Percentiles rank a stretch among this genome's conserved stretches.
Conservation (phyloP, 2,329 filamentous ascomycete genomes). For the Berkeleyomyces basicola region DNA sequence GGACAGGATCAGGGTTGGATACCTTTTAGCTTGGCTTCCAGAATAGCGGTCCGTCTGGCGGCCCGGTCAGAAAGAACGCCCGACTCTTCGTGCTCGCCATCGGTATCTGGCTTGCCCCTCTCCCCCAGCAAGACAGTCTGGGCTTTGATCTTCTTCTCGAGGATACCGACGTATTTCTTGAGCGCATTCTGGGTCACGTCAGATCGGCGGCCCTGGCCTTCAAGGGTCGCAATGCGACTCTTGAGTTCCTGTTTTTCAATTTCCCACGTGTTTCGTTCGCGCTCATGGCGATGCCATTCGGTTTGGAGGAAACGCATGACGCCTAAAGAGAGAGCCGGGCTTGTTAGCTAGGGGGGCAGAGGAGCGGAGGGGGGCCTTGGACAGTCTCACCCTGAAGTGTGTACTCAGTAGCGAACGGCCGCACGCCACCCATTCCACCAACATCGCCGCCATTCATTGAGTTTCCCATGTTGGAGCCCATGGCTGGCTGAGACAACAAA, state of each 20-base stretch:
- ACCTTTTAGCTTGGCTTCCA: constrained; percentile 42
- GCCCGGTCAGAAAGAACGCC: constrained; percentile 31
- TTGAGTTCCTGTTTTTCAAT: constrained; percentile 99
- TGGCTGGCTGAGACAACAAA: background rate
- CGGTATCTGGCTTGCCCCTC: constrained; percentile 43
- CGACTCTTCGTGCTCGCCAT: constrained; percentile 28
- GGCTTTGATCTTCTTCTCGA: constrained; percentile 75
- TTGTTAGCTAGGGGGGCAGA: background rate
- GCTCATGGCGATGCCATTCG: constrained; percentile 97
- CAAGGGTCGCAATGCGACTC: constrained; percentile 82
- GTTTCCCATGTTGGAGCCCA: constrained; percentile 22
- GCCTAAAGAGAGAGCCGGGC: constrained; percentile 31
- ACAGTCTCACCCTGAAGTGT: constrained; percentile 34
- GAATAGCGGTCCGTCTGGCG: constrained; percentile 28
- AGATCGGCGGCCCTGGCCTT: constrained; percentile 73
- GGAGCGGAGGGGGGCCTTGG: constrained; percentile 1
- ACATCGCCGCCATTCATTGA: constrained; percentile 31
- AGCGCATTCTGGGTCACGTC: constrained; percentile 80
- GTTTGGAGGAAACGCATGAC: constrained; percentile 99
- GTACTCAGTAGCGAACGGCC: constrained; percentile 44
- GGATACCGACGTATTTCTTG: constrained; percentile 75
- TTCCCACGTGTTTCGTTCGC: constrained; percentile 95
- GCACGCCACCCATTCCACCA: constrained; percentile 21
- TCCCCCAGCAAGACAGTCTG: constrained; percentile 37
- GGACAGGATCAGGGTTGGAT: constrained; percentile 12